Conservation (phyloP, 495 filamentous ascomycete genomes). For the Annulohypoxylon moriforme region DNA sequence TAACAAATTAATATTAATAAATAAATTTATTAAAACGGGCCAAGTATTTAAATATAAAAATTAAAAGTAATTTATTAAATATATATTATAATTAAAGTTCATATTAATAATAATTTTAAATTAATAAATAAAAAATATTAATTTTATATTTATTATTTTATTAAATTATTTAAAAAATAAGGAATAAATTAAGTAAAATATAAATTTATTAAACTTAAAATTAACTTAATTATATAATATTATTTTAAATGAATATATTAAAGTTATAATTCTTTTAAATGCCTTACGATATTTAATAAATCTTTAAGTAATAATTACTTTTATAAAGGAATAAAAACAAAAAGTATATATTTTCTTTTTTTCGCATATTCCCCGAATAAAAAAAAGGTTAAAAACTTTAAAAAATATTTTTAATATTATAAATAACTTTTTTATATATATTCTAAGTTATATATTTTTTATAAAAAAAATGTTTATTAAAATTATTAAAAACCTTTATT, state of each 20-base stretch:
- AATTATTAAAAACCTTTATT: neutral
- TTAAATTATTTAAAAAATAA: neutral
- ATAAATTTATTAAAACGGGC: neutral
- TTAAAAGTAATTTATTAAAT: neutral
- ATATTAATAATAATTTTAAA: neutral
- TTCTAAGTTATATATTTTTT: neutral
- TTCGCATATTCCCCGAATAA: neutral
- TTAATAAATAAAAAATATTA: neutral
- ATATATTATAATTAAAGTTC: neutral
- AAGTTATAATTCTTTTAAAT: neutral
- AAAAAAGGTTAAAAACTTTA: neutral
- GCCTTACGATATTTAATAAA: neutral
- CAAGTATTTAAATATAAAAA: neutral
- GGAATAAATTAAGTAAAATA: neutral
- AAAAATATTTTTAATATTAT: neutral
- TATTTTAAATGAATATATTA: neutral
- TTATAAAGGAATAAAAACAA: neutral
- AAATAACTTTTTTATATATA: neutral
- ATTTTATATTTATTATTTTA: neutral
- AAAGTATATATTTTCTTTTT: neutral
- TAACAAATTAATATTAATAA: neutral
- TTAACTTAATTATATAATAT: neutral
- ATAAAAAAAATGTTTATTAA: neutral
- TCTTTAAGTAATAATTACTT: neutral
- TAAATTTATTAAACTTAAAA: neutral